Evolutionary conservation across 2,329 filamentous ascomycete genomes (phyloP).

Genomic region (Orbilia quercus): DNA sequence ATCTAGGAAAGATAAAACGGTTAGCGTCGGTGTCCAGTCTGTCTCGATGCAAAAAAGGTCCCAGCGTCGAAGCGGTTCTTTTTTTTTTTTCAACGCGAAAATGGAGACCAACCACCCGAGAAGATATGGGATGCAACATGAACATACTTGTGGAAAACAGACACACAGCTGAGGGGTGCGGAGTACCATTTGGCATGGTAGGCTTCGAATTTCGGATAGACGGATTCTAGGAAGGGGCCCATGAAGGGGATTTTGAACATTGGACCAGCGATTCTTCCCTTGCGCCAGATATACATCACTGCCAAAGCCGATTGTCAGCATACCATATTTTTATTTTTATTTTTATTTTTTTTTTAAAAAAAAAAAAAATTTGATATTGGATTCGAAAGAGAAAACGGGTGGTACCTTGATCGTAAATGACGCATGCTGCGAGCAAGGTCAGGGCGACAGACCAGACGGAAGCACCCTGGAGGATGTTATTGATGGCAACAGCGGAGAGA

Average conservation of each 20-base stretch:
- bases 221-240: conserved; percentile 92
- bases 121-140: conserved; percentile 63
- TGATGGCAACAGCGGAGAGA: conserved; percentile 32
- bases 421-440: conserved; percentile 75
- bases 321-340: conserved; percentile 1
- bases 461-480: conserved; percentile 67
- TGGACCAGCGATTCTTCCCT: conserved; percentile 80
- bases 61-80: not conserved
- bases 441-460: conserved; percentile 75
- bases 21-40: conserved; percentile 28
- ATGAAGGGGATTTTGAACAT: conserved; percentile 84
- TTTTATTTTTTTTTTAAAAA: not conserved
- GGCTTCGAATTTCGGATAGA: conserved; percentile 89
- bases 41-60: conserved; percentile 8
- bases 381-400: not conserved
- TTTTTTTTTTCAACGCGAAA: conserved; percentile 22
- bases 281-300: conserved; percentile 81
- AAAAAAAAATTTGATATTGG: not conserved
- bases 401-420: conserved; percentile 89
- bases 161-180: conserved; percentile 92
- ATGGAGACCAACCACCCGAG: not conserved
- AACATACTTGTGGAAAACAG: conserved; percentile 94
- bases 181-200: conserved; percentile 94
- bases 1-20: conserved; percentile 68
- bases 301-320: conserved; percentile 11